A percentile compares a stretch with the other conserved stretches of the same genome.
These are phyloP conservation scores for Penicillium daleae DNA, from an alignment of 495 filamentous ascomycete genomes.

Conservation along the genomic window DNA sequence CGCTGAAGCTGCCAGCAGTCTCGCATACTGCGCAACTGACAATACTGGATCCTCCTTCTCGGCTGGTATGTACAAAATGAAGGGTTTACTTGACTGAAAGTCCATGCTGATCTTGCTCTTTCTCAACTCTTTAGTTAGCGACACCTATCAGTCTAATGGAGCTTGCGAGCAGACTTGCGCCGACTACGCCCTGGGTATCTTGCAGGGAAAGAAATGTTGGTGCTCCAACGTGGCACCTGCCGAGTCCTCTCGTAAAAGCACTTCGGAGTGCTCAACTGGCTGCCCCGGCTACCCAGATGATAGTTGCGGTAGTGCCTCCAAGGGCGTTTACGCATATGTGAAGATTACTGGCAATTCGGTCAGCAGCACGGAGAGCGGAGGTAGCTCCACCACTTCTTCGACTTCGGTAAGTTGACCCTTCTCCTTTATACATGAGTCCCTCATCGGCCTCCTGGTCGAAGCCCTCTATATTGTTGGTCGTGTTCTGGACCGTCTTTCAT, in stretches of 20 bases:
- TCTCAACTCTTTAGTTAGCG: constrained; percentile 41
- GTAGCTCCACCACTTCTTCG: constrained; percentile 23
- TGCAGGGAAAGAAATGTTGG: constrained; percentile 71
- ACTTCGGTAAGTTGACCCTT: constrained; percentile 29
- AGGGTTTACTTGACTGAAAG: background rate
- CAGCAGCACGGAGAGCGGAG: constrained; percentile 41
- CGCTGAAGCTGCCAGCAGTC: constrained; percentile 24
- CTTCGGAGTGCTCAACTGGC: constrained; percentile 52
- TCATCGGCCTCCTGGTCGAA: background rate
- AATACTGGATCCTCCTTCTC: constrained; percentile 50
- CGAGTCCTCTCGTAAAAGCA: constrained; percentile 37
- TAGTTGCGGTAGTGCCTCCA: constrained; percentile 59
- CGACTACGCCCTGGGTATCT: constrained; percentile 67
- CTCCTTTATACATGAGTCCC: background rate
- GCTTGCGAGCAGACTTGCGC: constrained; percentile 59
- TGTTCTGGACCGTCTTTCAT: constrained; percentile 11
- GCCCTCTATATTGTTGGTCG: constrained; percentile 7
- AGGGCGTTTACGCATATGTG: constrained; percentile 65
- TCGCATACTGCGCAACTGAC: constrained; percentile 48
- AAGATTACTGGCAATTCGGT: constrained; percentile 29
- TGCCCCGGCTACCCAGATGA: constrained; percentile 74
- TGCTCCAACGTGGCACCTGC: constrained; percentile 72
- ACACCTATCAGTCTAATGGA: constrained; percentile 69
- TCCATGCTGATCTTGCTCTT: constrained; percentile 21
- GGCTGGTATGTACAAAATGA: constrained; percentile 33